phyloP scores from a whole-genome alignment of 164 flowering plant species.

The Sedum album region DNA sequence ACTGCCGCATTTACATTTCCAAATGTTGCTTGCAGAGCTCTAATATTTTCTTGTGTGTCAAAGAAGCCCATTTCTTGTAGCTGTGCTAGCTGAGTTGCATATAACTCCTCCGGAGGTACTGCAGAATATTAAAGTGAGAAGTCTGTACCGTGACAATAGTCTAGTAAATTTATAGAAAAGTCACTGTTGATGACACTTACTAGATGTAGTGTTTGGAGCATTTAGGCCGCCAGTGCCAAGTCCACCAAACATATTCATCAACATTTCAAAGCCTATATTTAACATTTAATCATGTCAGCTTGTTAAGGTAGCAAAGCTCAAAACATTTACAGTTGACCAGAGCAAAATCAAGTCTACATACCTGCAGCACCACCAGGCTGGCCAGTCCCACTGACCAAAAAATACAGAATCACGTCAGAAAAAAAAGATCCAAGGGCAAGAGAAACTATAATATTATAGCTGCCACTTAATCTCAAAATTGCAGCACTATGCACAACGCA shows the following conservation, averaged over 20 bases:
- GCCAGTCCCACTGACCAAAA: not conserved
- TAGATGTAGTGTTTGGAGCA: constrained; percentile 12
- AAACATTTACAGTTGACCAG: not conserved
- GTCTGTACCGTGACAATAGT: not conserved
- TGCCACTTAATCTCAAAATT: not conserved
- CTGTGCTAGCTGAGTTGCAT: constrained; percentile 83
- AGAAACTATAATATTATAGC: not conserved
- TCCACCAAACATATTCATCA: constrained; percentile 52
- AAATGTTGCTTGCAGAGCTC: constrained; percentile 71
- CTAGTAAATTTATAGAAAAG: not conserved
- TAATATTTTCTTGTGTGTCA: constrained; percentile 84
- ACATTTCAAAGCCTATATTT: constrained; percentile 27
- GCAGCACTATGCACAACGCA: not conserved
- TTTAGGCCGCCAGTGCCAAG: constrained; percentile 36
- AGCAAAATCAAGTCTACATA: not conserved
- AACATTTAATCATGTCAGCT: constrained; percentile 17
- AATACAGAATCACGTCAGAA: not conserved
- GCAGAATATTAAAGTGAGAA: not conserved
- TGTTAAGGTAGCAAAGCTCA: too few species aligned
- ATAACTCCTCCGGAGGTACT: constrained; percentile 92
- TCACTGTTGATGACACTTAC: constrained; percentile 22
- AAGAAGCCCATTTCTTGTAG: constrained; percentile 98
- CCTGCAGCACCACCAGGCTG: constrained; percentile 8
- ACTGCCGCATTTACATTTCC: constrained; percentile 98
- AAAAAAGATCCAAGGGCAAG: not conserved